A percentile compares a stretch with the other conserved stretches of the same genome.
Conservation (phyloP, 208 protist genomes). For the Trypanosoma lewisi region DNA sequence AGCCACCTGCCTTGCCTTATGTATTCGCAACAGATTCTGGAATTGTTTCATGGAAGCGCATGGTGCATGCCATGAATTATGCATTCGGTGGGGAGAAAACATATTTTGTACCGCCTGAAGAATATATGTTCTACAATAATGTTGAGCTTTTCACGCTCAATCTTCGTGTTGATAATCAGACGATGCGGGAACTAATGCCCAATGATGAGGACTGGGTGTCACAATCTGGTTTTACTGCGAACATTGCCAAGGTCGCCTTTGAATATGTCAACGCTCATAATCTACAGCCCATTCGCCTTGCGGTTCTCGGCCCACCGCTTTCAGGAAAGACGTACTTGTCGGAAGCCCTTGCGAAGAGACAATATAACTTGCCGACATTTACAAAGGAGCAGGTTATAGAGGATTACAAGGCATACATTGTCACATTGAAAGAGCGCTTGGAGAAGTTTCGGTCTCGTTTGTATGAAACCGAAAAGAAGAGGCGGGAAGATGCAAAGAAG, state of each 20-base stretch:
- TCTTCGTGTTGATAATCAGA: slow-evolving; percentile 73
- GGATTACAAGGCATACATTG: slow-evolving; percentile 50
- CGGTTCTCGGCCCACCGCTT: slow-evolving; percentile 86
- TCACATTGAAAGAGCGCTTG: slow-evolving; percentile 32
- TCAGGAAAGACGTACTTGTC: slow-evolving; percentile 83
- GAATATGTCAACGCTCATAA: slow-evolving; percentile 76
- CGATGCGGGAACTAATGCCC: slow-evolving; percentile 69
- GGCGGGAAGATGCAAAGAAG: slow-evolving; percentile 57
- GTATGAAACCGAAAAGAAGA: slow-evolving; percentile 34
- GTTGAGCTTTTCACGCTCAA: slow-evolving; percentile 88
- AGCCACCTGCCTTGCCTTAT: slow-evolving; percentile 75
- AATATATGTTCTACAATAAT: slow-evolving; percentile 74
- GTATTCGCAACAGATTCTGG: slow-evolving; percentile 87
- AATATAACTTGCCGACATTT: slow-evolving; percentile 84
- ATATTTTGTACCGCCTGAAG: slow-evolving; percentile 39
- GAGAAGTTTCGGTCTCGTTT: slow-evolving; percentile 31
- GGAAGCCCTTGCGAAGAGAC: slow-evolving; percentile 33
- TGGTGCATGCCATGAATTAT: slow-evolving; percentile 76
- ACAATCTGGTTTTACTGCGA: slow-evolving; percentile 69
- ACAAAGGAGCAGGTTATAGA: slow-evolving; percentile 60
- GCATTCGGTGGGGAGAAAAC: slow-evolving; percentile 68
- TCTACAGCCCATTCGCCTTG: slow-evolving; percentile 79
- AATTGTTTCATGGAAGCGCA: slow-evolving; percentile 55
- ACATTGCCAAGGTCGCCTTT: slow-evolving; percentile 55
- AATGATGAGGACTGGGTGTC: slow-evolving; percentile 70